Conservation (phyloP, 768 basidiomycete species). For the Mycena kentingensis region DNA sequence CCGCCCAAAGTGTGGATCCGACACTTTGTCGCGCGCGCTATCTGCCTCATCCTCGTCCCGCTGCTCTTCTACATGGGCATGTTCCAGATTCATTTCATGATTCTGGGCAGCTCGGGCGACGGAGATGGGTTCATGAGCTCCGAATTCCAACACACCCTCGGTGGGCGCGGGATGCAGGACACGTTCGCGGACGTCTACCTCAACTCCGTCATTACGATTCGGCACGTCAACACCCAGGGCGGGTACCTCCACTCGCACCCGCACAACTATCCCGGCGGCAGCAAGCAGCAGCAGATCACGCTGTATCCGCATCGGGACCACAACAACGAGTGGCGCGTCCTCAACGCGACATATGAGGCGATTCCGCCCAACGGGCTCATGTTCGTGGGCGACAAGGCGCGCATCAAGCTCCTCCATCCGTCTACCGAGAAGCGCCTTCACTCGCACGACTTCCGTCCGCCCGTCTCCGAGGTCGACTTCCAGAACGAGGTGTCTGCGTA, state of each 20-base stretch:
- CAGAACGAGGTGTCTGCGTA: slow-evolving; percentile 98
- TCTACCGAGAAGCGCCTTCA: slow-evolving; percentile 85
- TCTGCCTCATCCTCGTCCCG: slow-evolving; percentile 88
- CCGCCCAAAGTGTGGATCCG: slow-evolving; percentile 71
- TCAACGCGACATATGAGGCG: slow-evolving; percentile 71
- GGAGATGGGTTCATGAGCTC: slow-evolving; percentile 99
- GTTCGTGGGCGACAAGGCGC: slow-evolving; percentile 64
- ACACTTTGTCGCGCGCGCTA: slow-evolving; percentile 87
- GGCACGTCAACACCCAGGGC: slow-evolving; percentile 95
- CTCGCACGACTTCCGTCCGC: slow-evolving; percentile 93
- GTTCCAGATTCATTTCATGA: slow-evolving; percentile 93
- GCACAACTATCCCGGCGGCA: slow-evolving; percentile 88
- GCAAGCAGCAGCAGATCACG: slow-evolving; percentile 96
- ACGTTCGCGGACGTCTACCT: slow-evolving; percentile 90
- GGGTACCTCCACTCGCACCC: slow-evolving; percentile 97
- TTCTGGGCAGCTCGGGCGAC: slow-evolving; percentile 88
- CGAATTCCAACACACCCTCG: slow-evolving; percentile 95
- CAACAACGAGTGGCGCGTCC: slow-evolving; percentile 92
- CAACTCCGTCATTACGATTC: slow-evolving; percentile 80
- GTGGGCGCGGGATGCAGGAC: slow-evolving; percentile 88
- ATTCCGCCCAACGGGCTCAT: slow-evolving; percentile 44
- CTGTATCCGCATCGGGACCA: slow-evolving; percentile 97
- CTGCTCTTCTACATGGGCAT: slow-evolving; percentile 91
- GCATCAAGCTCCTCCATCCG: slow-evolving; percentile 81
- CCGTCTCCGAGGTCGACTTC: slow-evolving; percentile 96